These are phyloP conservation scores for Trametes versicolor DNA, from an alignment of 1,284 basidiomycete genomes.

Conservation along the genomic window DNA sequence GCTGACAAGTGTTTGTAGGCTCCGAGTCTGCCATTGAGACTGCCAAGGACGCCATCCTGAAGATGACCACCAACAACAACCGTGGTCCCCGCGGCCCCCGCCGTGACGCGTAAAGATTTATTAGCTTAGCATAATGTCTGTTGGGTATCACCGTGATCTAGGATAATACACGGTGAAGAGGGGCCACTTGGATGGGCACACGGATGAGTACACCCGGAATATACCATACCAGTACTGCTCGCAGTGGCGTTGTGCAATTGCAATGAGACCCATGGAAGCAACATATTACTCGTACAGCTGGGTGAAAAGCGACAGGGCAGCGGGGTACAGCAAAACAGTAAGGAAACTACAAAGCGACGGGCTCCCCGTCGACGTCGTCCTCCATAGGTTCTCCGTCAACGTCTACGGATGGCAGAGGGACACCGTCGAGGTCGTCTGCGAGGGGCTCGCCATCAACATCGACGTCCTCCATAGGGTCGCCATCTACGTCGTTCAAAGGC, in stretches of 20 bases:
- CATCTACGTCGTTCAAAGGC: constrained; percentile 54
- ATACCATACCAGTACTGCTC: constrained; percentile 13
- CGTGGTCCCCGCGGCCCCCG: constrained; percentile 46
- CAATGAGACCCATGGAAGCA: background rate
- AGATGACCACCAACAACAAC: constrained; percentile 60
- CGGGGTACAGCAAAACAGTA: background rate
- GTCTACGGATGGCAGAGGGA: constrained; percentile 48
- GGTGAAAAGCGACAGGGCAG: background rate
- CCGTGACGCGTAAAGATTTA: constrained; percentile 44
- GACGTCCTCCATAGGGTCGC: constrained; percentile 48
- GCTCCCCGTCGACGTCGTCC: constrained; percentile 53
- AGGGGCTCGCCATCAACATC: constrained; percentile 52
- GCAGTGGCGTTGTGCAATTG: background rate
- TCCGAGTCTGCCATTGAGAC: constrained; percentile 74
- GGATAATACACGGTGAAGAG: constrained; percentile 11
- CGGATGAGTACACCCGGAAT: constrained; percentile 5
- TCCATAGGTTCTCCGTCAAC: constrained; percentile 52
- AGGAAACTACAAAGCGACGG: constrained; percentile 30
- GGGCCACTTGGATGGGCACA: constrained; percentile 9
- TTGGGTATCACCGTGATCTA: constrained; percentile 13
- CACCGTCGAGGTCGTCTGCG: constrained; percentile 53
- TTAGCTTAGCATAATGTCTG: constrained; percentile 18
- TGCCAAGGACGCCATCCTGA: constrained; percentile 85
- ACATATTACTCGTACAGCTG: background rate
- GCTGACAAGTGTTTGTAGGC: constrained; percentile 51